Conservation (phyloP, 2,329 filamentous ascomycete genomes). For the Coniochaeta pulveracea region DNA sequence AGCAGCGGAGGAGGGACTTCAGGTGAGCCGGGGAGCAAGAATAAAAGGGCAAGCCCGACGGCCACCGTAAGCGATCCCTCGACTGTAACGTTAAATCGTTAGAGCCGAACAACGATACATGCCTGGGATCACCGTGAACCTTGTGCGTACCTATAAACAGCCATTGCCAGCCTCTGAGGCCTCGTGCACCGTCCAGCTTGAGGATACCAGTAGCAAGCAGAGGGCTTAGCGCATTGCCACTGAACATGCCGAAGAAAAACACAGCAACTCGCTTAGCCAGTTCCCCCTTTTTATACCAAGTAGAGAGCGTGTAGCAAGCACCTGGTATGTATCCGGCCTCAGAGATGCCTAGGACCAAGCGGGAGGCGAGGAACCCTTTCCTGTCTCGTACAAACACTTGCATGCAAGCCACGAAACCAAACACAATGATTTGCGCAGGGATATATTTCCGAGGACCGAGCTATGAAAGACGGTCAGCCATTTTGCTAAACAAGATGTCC, state of each 20-base stretch:
- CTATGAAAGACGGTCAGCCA: not conserved
- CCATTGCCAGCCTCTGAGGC: slow-evolving; percentile 33
- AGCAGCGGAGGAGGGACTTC: slow-evolving; percentile 25
- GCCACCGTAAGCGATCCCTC: slow-evolving; percentile 31
- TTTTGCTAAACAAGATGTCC: no score
- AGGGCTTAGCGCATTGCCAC: slow-evolving; percentile 30
- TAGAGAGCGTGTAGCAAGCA: slow-evolving; percentile 36
- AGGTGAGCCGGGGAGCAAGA: slow-evolving; percentile 30
- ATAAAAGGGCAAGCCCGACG: slow-evolving; percentile 24
- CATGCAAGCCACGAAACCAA: slow-evolving; percentile 40
- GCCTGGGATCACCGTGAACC: not conserved
- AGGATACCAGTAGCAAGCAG: slow-evolving; percentile 34
- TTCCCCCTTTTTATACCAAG: slow-evolving; percentile 42
- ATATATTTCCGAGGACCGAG: slow-evolving; percentile 41
- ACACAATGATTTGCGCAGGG: slow-evolving; percentile 39
- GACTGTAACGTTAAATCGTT: no score
- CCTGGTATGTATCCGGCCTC: slow-evolving; percentile 46
- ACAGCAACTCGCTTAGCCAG: slow-evolving; percentile 39
- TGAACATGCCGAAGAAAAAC: slow-evolving; percentile 45
- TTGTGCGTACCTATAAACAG: slow-evolving; percentile 29
- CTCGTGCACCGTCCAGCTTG: slow-evolving; percentile 26
- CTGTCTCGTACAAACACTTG: slow-evolving; percentile 39
- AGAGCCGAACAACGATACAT: no score
- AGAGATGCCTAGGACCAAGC: slow-evolving; percentile 39
- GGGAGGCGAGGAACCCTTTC: slow-evolving; percentile 33